Evolutionary conservation across 306 rosid genomes (phyloP).

Genomic region (Castanospermum australe): DNA sequence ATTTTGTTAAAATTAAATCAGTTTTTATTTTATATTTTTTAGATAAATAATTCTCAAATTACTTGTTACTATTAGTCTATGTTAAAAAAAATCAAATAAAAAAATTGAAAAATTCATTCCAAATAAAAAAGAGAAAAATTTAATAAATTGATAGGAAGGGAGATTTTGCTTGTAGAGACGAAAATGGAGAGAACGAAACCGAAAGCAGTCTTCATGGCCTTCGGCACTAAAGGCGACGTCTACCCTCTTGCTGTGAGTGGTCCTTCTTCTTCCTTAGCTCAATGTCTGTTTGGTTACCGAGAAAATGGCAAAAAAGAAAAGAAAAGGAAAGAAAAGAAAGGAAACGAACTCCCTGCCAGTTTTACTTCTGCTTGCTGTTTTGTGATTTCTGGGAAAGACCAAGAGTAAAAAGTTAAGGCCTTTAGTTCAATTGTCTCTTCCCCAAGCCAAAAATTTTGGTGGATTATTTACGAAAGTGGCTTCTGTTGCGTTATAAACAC

Average conservation of each 20-base stretch:
- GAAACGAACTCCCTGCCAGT: background rate
- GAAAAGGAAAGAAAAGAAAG: background rate
- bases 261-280: background rate
- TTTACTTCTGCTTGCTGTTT: background rate
- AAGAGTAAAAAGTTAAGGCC: background rate
- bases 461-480: background rate
- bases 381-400: background rate
- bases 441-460: background rate
- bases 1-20: no score
- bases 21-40: no score
- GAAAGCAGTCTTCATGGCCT: constrained; percentile 72
- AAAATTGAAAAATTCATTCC: no score
- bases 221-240: constrained; percentile 81
- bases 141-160: background rate
- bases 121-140: background rate
- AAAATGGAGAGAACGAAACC: constrained; percentile 49
- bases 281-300: background rate
- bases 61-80: no score
- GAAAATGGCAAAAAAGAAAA: background rate
- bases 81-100: no score
- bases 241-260: constrained; percentile 63
- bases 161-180: background rate
- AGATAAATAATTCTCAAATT: no score
- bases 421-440: background rate
- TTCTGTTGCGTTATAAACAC: background rate